A percentile compares a stretch with the other conserved stretches of the same genome.
phyloP scores from a whole-genome alignment of 2,329 filamentous ascomycete genomes.

The Scopulariopsis brevicaulis region DNA sequence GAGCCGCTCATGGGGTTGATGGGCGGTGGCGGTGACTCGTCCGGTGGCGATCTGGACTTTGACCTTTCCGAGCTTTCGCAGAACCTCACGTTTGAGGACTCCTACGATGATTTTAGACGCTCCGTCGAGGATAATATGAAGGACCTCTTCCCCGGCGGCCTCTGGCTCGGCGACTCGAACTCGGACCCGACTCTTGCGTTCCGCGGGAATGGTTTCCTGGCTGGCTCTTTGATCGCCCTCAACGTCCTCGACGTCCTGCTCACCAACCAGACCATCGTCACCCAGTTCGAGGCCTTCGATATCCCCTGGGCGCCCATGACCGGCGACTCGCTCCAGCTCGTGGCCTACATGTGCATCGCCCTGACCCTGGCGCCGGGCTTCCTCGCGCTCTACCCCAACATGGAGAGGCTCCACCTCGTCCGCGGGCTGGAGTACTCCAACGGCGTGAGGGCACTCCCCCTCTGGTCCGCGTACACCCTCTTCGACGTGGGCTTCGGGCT shows the following conservation, averaged over 20 bases:
- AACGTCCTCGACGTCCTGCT: conserved; percentile 57
- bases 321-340: conserved; percentile 65
- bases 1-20: background rate
- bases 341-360: conserved; percentile 71
- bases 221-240: conserved; percentile 49
- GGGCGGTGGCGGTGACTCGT: background rate
- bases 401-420: conserved; percentile 68
- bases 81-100: conserved; percentile 1
- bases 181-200: conserved; percentile 59
- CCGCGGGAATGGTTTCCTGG: conserved; percentile 48
- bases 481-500: conserved; percentile 53
- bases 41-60: background rate
- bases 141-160: conserved; percentile 64
- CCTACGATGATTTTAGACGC: conserved; percentile 43
- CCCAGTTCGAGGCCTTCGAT: conserved; percentile 65
- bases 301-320: conserved; percentile 57
- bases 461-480: conserved; percentile 73
- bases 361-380: conserved; percentile 74
- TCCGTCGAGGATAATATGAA: conserved; percentile 52
- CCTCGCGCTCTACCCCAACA: conserved; percentile 80
- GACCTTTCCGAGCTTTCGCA: background rate
- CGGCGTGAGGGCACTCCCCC: conserved; percentile 67
- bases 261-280: conserved; percentile 56
- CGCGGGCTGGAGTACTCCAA: conserved; percentile 85
- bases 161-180: conserved; percentile 58